Percentiles rank a stretch among this genome's conserved stretches.
These are phyloP conservation scores for Papiliotrema flavescens DNA, from an alignment of 1,284 basidiomycete genomes.

Conservation along the genomic window DNA sequence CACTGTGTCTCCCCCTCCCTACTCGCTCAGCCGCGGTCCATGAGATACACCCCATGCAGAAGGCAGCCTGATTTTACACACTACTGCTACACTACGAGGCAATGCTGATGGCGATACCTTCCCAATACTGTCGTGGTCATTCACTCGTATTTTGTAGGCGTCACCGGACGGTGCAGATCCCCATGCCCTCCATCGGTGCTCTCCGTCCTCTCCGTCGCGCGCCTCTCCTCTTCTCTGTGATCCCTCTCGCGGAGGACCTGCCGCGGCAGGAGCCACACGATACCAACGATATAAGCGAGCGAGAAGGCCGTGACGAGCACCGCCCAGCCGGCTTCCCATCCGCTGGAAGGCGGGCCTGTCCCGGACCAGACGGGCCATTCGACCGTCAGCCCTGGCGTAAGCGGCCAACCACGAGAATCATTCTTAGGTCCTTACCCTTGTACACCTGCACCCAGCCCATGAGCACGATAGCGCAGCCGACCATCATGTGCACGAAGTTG, in stretches of 20 bases:
- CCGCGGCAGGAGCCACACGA: slow-evolving; percentile 14
- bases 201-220: too few species aligned
- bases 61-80: too few species aligned
- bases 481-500: slow-evolving; percentile 34
- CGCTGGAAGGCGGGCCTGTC: slow-evolving; percentile 12
- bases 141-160: too few species aligned
- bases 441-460: slow-evolving; percentile 32
- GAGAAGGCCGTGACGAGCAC: slow-evolving; percentile 21
- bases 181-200: too few species aligned
- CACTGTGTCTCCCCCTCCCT: too few species aligned
- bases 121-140: too few species aligned
- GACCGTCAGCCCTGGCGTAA: slow-evolving; percentile 16
- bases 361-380: slow-evolving; percentile 28
- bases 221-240: neutral
- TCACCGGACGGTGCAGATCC: too few species aligned
- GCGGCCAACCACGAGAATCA: neutral
- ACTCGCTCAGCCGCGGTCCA: too few species aligned
- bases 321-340: slow-evolving; percentile 35
- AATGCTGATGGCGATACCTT: too few species aligned
- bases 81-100: too few species aligned
- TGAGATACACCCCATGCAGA: too few species aligned
- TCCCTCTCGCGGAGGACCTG: slow-evolving; percentile 9
- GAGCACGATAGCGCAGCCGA: slow-evolving; percentile 27
- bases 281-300: slow-evolving; percentile 12
- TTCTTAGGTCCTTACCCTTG: slow-evolving; percentile 22